Evolutionary conservation across 371 early-diverging fungal genomes (phyloP), one percentile per base, ranked within the genome.

Genomic region (Mucor lusitanicus): DNA sequence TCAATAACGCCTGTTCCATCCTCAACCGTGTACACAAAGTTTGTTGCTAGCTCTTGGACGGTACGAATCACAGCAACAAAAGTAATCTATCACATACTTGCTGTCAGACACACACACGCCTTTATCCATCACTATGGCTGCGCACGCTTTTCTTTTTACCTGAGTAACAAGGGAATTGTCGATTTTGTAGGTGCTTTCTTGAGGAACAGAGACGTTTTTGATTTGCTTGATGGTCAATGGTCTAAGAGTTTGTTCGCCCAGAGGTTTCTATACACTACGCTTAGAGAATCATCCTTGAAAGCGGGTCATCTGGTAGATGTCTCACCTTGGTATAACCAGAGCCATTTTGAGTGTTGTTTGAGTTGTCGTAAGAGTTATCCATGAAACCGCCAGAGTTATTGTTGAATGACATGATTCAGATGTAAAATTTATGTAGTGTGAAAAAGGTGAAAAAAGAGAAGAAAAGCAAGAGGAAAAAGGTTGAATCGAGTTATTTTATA

Each of bases 1-100:
- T 94, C 94, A 19, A 91, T 80, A 55, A 68, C 68, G 21, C 91
- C 92, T 15, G 94, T 91, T 9, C 94, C 94, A 69, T 95, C 96
- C 57, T 94, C 91, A 25, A 95, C 66, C 21, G 77, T 75, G 71
- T 91, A 94, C 17, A 79, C 75, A 19, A 80, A 63, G 62, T 86
- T 82, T 61, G 88, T 88, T 8, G 88, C 74, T 46, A 82, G 83
- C 55, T 77, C 75, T 37, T 63, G 68, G 12, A 89, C 70, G 33
- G 73, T 71, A 30, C 87, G 86, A 67, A 94, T 82, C 12, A 88
- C 83, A 37, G 84, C 95, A 32, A 93, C 83, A 71, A 94, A 71
- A 0, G 83, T 79, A 11, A 85, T 67, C 88, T 90, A 66, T 0
- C 54, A 58, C 42, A 19, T 6, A 33, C n/a, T n/a, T 17, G 27